Evolutionary conservation across 73 alveolate species (phyloP).

Genomic region (Paramecium pentaurelia): DNA sequence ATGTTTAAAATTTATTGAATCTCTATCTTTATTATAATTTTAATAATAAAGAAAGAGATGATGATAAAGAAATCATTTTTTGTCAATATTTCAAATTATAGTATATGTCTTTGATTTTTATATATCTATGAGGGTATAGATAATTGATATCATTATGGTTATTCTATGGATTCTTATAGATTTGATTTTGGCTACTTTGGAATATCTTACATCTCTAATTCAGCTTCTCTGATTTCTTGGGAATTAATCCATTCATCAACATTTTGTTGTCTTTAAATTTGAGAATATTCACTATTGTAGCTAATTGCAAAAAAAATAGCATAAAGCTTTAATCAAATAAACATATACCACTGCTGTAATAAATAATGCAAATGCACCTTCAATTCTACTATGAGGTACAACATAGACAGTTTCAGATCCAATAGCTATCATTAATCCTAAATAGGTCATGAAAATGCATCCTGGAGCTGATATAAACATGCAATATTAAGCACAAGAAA

Average conservation of each 20-base stretch:
- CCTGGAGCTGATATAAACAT: conserved; percentile 51
- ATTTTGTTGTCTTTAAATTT: not conserved
- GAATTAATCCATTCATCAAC: conserved; percentile 13
- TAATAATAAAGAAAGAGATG: not conserved
- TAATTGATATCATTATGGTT: not conserved
- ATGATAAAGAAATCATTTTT: not conserved
- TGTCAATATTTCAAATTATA: not conserved
- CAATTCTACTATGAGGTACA: not conserved
- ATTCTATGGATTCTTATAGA: not conserved
- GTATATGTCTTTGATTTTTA: not conserved
- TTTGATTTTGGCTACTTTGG: not conserved
- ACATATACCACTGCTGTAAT: conserved; percentile 3
- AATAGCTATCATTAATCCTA: conserved; percentile 14
- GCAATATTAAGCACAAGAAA: conserved; percentile 43
- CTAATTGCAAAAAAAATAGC: conserved; percentile 14
- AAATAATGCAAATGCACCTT: conserved; percentile 33
- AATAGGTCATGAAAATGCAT: conserved; percentile 31
- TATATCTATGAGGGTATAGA: not conserved
- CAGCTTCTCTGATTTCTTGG: not conserved
- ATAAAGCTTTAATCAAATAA: not conserved
- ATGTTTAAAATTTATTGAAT: not conserved
- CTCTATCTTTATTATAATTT: not conserved
- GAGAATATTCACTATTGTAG: conserved; percentile 24
- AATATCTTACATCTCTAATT: not conserved
- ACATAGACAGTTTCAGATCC: conserved; percentile 37